Conservation (phyloP, 192 early-diverging fungal genomes). For the Lobosporangium transversale region DNA sequence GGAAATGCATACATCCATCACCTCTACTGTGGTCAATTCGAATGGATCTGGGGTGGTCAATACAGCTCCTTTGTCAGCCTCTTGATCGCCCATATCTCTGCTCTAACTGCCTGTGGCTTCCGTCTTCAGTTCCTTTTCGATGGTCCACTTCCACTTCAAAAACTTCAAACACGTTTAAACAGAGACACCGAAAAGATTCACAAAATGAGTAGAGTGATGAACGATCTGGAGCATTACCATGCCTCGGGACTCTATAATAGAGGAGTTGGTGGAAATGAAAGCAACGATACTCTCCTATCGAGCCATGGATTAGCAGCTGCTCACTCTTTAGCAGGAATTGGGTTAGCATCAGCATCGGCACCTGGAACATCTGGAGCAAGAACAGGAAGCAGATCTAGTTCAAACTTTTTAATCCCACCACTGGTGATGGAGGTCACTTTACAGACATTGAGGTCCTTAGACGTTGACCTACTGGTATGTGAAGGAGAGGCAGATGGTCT, state of each 20-base stretch:
- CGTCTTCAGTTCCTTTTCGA: constrained; percentile 57
- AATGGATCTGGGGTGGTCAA: constrained; percentile 65
- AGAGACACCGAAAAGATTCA: constrained; percentile 58
- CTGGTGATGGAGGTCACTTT: constrained; percentile 58
- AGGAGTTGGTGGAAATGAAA: not conserved
- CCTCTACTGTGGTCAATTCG: constrained; percentile 50
- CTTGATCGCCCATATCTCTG: constrained; percentile 32
- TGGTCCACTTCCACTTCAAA: constrained; percentile 56
- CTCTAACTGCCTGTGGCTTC: constrained; percentile 44
- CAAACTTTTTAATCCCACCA: constrained; percentile 58
- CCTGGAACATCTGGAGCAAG: not conserved
- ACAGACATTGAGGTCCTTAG: constrained; percentile 49
- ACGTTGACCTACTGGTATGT: constrained; percentile 49
- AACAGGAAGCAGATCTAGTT: constrained; percentile 30
- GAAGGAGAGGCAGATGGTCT: constrained; percentile 59
- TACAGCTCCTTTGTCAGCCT: constrained; percentile 50
- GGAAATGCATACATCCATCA: constrained; percentile 64
- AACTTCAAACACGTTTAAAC: constrained; percentile 52
- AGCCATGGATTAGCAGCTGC: not conserved
- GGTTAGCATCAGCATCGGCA: not conserved
- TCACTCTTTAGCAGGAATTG: not conserved
- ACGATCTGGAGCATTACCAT: constrained; percentile 39
- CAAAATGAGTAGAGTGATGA: constrained; percentile 24
- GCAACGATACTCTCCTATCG: not conserved
- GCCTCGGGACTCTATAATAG: constrained; percentile 5